phyloP scores from a whole-genome alignment of 2,329 filamentous ascomycete genomes.

The Calonectria pseudoturangicola region DNA sequence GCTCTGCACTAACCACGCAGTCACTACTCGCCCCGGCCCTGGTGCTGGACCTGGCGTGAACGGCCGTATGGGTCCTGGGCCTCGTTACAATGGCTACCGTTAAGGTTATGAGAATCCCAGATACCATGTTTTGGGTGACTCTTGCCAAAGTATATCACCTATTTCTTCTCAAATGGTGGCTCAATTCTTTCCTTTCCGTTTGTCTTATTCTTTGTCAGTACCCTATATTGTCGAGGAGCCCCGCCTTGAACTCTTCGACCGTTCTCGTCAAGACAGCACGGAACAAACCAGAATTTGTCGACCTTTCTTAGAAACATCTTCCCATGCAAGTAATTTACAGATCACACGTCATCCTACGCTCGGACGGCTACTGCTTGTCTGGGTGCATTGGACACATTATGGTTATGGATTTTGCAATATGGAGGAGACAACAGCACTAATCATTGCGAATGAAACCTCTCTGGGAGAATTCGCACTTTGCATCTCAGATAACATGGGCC shows the following conservation, averaged over 20 bases:
- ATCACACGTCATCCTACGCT: conserved; percentile 76
- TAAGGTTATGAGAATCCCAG: conserved; percentile 55
- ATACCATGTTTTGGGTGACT: background rate
- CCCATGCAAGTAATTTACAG: conserved; percentile 71
- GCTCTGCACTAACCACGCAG: conserved; percentile 97
- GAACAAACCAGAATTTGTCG: conserved; percentile 67
- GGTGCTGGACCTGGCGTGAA: conserved; percentile 81
- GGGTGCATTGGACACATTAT: conserved; percentile 78
- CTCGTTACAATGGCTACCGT: conserved; percentile 77
- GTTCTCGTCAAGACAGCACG: conserved; percentile 59
- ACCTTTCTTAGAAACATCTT: conserved; percentile 69
- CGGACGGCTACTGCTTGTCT: conserved; percentile 67
- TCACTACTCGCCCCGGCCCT: conserved; percentile 91
- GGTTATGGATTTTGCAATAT: conserved; percentile 77
- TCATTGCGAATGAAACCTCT: conserved; percentile 43
- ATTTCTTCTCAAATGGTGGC: conserved; percentile 30
- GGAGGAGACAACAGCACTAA: conserved; percentile 59
- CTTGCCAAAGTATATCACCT: background rate
- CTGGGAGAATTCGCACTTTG: conserved; percentile 46
- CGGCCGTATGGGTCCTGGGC: conserved; percentile 73
- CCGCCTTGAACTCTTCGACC: conserved; percentile 56
- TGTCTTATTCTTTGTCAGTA: conserved; percentile 53
- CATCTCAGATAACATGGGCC: conserved; percentile 51
- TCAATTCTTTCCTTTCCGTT: conserved; percentile 32
- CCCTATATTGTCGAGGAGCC: conserved; percentile 50